Percentiles rank a stretch among this genome's conserved stretches.
Evolutionary conservation across 371 early-diverging fungal species (phyloP).

Genomic region (Apophysomyces elegans): DNA sequence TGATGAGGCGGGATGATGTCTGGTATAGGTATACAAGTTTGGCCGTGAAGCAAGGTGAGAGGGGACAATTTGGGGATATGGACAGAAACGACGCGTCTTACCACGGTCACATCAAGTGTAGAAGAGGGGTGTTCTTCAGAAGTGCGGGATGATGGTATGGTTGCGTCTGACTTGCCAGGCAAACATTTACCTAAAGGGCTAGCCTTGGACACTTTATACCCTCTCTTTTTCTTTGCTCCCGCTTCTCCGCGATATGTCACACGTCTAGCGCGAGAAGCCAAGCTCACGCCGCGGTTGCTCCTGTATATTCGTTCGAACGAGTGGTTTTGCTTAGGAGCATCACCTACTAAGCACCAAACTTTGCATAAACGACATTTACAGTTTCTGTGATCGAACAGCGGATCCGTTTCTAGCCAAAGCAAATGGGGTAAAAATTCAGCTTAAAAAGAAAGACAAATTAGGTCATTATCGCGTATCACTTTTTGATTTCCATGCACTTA

Average conservation of each 20-base stretch:
- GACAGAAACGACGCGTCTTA: not conserved
- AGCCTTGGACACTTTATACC: too few species aligned
- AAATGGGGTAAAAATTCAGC: conserved; percentile 1
- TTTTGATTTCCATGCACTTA: not conserved
- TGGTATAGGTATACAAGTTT: conserved; percentile 2
- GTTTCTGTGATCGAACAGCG: not conserved
- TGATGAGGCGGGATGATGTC: not conserved
- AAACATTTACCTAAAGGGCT: not conserved
- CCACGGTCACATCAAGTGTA: not conserved
- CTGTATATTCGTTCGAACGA: too few species aligned
- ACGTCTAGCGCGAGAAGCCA: too few species aligned
- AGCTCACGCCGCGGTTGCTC: too few species aligned
- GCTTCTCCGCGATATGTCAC: too few species aligned
- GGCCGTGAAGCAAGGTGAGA: not conserved
- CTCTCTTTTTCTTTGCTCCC: too few species aligned
- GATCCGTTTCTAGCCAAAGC: conserved; percentile 1
- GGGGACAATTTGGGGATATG: not conserved
- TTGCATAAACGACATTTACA: not conserved
- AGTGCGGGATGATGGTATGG: not conserved
- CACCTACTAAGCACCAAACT: not conserved
- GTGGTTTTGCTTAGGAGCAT: not conserved
- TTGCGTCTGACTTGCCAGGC: not conserved
- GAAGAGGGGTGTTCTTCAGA: not conserved
- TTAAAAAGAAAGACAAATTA: not conserved
- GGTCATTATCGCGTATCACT: not conserved